Base-by-base conservation (phyloP, 2,329 filamentous ascomycete genomes). In the Colletotrichum salicis region DNA sequence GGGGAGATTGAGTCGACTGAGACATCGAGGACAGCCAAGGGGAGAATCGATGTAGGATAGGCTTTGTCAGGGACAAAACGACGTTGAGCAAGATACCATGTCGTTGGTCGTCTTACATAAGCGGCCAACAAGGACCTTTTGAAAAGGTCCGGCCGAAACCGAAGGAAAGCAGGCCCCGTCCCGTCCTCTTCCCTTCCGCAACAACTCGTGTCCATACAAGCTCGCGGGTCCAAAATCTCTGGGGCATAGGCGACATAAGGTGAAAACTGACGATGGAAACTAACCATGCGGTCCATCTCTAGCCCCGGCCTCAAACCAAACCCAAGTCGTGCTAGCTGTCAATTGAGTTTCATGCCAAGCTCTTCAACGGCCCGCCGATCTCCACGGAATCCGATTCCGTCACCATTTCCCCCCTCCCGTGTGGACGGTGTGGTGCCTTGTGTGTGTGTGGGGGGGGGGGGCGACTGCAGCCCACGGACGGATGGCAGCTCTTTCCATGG, bases 91-190 rank as follows among this genome's bases (percentile, higher is more conserved):
- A 11, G 19, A 45, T 58, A 19, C 13, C 22, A 35, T 67, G 68
- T 71, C 57, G 63, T 71, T 41, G 7, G 11, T 1, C 12, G n/a
- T 24, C 48, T 70, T 70, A 70, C 10, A 41, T 70, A 62, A 70
- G 68, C 63, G 63, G 68, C 48, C 22, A 24, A 13, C 4, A 60
- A 61, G 54, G 22, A 33, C 33, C 29, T 57, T 58, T n/a, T 22
- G n/a, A 13, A 54, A 35, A 65, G 55, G 45, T 60, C 67, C 67
- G 63, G 63, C 67, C 48, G 63, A 61, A 22, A 56, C 19, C 31
- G 8, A 33, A 60, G 24, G n/a, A 11, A 48, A 10, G 41, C 7
- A 48, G 41, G 19, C 4, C 8, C 7, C 3, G 19, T 10, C 8
- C 7, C 3, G 19, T 7, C 15, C 15, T 22, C 15, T 7, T n/a